Evolutionary conservation across 108 stramenopile species (phyloP), one percentile per base, ranked within the genome.

Genomic region (Skeletonema menzelii): DNA sequence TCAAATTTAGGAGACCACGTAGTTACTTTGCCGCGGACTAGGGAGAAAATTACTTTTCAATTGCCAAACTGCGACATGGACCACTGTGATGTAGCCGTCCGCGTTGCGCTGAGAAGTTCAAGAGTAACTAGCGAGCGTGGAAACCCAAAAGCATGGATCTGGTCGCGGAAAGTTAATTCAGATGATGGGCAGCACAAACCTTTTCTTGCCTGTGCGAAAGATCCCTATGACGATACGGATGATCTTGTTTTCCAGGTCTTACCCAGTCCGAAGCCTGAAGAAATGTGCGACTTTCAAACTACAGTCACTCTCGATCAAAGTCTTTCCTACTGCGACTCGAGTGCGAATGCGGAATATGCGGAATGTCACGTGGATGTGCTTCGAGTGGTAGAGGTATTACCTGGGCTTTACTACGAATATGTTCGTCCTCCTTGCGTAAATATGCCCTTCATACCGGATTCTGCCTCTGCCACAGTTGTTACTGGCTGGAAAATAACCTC

Each of bases 401-500:
- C 56, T n/a, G 70, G 71, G 32, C 3, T 28, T 28, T 87, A 61
- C 44, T 91, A 85, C 59, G 90, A 88, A 46, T 86, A 87, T 65
- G 44, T 87, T 2, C 86, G 56, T 19, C 49, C 38, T 10, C 77
- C 87, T 2, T 91, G 90, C 73, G 87, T 91, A 0, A 26, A 88
- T 27, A 76, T 81, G 62, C 78, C 86, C 1, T 88, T 86, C 30
- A 11, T 37, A 10, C 11, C 35, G 35, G 86, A 76, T 55, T 11
- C 76, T 8, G 76, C 65, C 59, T 42, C 74, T 12, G 72, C 53
- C 24, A 75, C 62, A 59, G 66, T 80, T 27, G 44, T 61, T 68
- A 24, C 67, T 32, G 67, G 67, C 31, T n/a, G 1, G 27, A 10
- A 37, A 17, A 32, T 38, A 35, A 2, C 30, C 30, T 2, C 2